Conservation (phyloP, 1,284 basidiomycete genomes). For the Cryptococcus sp. region DNA sequence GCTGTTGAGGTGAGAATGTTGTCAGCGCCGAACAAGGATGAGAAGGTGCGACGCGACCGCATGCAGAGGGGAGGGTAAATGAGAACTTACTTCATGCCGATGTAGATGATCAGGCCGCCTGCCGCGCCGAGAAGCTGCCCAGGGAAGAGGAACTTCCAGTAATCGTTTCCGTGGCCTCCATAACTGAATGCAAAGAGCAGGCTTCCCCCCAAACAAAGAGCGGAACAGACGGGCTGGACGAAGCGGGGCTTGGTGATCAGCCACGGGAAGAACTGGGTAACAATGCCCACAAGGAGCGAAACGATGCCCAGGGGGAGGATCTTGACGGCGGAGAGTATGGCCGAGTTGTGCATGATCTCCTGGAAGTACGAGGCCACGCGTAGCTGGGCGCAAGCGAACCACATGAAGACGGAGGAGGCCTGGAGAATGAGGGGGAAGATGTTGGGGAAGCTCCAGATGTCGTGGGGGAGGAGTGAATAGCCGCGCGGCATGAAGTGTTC, state of each 20-base stretch:
- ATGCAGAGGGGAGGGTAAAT: neutral
- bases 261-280: constrained; percentile 34
- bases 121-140: constrained; percentile 38
- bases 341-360: constrained; percentile 31
- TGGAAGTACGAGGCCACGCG: constrained; percentile 47
- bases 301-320: constrained; percentile 46
- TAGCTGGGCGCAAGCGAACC: constrained; percentile 44
- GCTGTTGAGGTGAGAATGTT: neutral
- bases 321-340: constrained; percentile 45
- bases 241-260: constrained; percentile 42
- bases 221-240: constrained; percentile 35
- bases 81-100: constrained; percentile 29
- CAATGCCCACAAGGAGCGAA: constrained; percentile 36
- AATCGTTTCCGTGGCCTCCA: constrained; percentile 41
- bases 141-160: constrained; percentile 46
- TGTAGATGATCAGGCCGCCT: constrained; percentile 41
- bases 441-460: constrained; percentile 42
- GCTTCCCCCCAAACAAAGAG: constrained; percentile 34
- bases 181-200: constrained; percentile 44
- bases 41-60: neutral
- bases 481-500: constrained; percentile 32
- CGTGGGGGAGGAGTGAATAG: constrained; percentile 40
- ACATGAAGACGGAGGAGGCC: constrained; percentile 37
- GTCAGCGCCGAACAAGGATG: neutral
- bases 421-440: constrained; percentile 37